phyloP scores from a whole-genome alignment of 441 rosid genomes.

The Gossypium trilobum region DNA sequence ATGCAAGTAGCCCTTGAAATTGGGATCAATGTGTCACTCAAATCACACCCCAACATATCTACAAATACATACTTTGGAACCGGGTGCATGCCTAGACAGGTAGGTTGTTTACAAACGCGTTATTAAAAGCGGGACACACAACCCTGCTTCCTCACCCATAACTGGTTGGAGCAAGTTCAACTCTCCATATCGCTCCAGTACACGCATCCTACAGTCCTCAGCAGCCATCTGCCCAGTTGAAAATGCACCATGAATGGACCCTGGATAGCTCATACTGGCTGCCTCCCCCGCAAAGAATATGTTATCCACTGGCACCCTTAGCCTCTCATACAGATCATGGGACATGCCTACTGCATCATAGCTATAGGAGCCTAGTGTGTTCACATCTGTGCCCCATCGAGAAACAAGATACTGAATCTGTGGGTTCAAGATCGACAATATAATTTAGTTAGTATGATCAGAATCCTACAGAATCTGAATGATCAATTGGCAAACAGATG shows the following conservation, averaged over 20 bases:
- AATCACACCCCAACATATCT: slow-evolving; percentile 12
- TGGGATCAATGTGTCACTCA: slow-evolving; percentile 10
- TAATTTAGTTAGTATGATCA: neutral
- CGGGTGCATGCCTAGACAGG: neutral
- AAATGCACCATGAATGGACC: slow-evolving; percentile 88
- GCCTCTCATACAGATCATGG: slow-evolving; percentile 77
- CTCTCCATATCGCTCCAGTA: slow-evolving; percentile 73
- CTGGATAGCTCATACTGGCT: slow-evolving; percentile 65
- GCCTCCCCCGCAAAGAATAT: slow-evolving; percentile 98
- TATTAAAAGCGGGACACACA: slow-evolving; percentile 64
- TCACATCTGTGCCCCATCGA: slow-evolving; percentile 75
- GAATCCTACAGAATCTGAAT: neutral
- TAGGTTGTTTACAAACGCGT: slow-evolving; percentile 49
- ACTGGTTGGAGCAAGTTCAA: slow-evolving; percentile 67
- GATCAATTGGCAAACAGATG: neutral
- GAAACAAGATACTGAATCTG: slow-evolving; percentile 85
- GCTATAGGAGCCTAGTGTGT: slow-evolving; percentile 92
- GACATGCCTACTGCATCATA: slow-evolving; percentile 74
- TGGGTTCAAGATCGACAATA: slow-evolving; percentile 1
- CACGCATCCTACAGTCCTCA: slow-evolving; percentile 90
- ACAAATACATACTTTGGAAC: neutral
- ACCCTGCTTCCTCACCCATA: slow-evolving; percentile 58
- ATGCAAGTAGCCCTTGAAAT: neutral
- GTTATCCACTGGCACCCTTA: slow-evolving; percentile 82
- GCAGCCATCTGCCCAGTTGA: slow-evolving; percentile 82